These are phyloP conservation scores for Dissophora globulifera DNA, from an alignment of 192 early-diverging fungal species.

Conservation along the genomic window DNA sequence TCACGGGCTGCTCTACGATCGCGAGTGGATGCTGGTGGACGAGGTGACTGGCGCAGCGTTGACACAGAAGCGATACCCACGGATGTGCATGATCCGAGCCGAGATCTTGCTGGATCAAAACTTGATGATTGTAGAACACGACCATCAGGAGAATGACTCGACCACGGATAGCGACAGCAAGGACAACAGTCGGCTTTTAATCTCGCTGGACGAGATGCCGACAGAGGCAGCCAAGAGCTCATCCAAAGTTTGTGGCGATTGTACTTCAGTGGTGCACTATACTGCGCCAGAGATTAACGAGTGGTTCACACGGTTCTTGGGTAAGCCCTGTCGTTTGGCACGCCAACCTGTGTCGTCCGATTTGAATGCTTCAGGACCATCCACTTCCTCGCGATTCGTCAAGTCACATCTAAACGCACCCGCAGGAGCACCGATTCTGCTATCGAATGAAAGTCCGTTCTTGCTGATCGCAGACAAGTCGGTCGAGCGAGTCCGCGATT, in stretches of 20 bases:
- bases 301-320: constrained; percentile 60
- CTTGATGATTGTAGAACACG: constrained; percentile 56
- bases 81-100: constrained; percentile 72
- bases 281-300: constrained; percentile 49
- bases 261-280: constrained; percentile 40
- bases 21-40: constrained; percentile 74
- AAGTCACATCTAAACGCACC: constrained; percentile 55
- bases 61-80: constrained; percentile 73
- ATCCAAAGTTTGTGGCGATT: constrained; percentile 57
- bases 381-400: constrained; percentile 24
- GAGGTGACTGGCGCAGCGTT: constrained; percentile 60
- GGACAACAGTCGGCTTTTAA: constrained; percentile 7
- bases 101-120: constrained; percentile 51
- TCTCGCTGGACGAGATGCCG: constrained; percentile 39
- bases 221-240: constrained; percentile 24
- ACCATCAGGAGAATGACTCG: constrained; percentile 1
- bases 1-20: constrained; percentile 70
- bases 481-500: constrained; percentile 61
- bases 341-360: constrained; percentile 42
- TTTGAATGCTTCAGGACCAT: constrained; percentile 3
- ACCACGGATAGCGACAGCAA: neutral
- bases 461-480: constrained; percentile 72
- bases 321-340: constrained; percentile 53
- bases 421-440: constrained; percentile 52
- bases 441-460: constrained; percentile 81